Conservation (phyloP, 768 basidiomycete species). For the Hericium erinaceus region DNA sequence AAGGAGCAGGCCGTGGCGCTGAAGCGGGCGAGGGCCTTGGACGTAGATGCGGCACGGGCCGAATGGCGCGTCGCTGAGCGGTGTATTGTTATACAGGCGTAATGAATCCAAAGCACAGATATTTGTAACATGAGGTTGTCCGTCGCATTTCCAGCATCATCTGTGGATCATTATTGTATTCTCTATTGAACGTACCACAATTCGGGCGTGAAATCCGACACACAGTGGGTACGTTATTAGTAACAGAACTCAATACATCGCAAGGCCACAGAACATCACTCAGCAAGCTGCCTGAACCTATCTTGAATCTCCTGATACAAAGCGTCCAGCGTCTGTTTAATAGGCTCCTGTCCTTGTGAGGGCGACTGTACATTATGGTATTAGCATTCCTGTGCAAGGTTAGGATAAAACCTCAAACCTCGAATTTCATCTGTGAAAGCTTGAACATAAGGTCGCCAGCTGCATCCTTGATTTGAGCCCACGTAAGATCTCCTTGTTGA, state of each 20-base stretch:
- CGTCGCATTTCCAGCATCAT: too few relatives aligned
- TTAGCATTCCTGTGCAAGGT: background rate
- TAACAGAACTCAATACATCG: too few relatives aligned
- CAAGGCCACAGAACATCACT: constrained; percentile 27
- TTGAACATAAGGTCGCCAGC: constrained; percentile 88
- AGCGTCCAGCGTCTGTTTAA: constrained; percentile 74
- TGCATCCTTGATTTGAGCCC: constrained; percentile 79
- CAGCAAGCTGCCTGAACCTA: constrained; percentile 81
- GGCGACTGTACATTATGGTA: constrained; percentile 51
- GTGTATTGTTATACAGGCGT: background rate
- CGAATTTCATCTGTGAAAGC: constrained; percentile 99
- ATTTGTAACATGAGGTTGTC: too few relatives aligned
- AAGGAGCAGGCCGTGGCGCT: constrained; percentile 33
- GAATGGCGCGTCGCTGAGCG: constrained; percentile 56
- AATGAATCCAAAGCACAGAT: too few relatives aligned
- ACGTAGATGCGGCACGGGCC: constrained; percentile 53
- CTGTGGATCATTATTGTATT: too few relatives aligned
- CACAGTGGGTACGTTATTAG: too few relatives aligned
- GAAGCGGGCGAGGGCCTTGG: constrained; percentile 48
- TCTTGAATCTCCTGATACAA: constrained; percentile 84
- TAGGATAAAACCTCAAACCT: constrained; percentile 41
- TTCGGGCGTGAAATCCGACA: too few relatives aligned
- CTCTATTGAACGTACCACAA: too few relatives aligned
- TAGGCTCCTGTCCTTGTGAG: constrained; percentile 77
- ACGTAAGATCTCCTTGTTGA: constrained; percentile 73